Percentiles rank a stretch among this genome's conserved stretches.
Conservation (phyloP, 139 green algal genomes). For the Pedinophyceae sp. region DNA sequence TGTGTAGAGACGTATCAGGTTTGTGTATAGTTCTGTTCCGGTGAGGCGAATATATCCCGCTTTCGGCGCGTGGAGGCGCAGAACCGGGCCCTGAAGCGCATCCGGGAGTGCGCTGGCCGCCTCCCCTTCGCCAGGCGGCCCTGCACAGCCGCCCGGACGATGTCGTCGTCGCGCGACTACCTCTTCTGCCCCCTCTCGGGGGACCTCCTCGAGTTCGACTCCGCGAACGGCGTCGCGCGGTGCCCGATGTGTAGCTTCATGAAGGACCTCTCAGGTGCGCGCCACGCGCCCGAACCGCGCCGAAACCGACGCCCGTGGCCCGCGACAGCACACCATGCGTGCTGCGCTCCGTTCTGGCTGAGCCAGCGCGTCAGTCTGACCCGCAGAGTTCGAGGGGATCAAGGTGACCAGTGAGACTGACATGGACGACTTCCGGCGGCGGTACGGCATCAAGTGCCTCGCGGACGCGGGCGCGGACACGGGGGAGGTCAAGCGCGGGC, state of each 20-base stretch:
- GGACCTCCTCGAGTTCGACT: neutral
- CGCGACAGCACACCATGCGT: too few relatives aligned
- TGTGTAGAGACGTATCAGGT: too few relatives aligned
- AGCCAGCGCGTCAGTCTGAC: neutral
- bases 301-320: neutral
- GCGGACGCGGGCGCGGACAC: neutral
- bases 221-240: neutral
- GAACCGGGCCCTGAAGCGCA: too few relatives aligned
- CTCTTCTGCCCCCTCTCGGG: neutral
- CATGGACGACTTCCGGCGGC: neutral
- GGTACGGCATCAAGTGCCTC: neutral
- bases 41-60: too few relatives aligned
- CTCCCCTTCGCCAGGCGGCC: too few relatives aligned
- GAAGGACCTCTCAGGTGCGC: neutral
- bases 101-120: too few relatives aligned
- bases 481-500: neutral
- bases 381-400: neutral
- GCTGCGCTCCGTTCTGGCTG: neutral
- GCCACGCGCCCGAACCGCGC: neutral
- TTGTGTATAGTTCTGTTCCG: too few relatives aligned
- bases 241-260: slow-evolving; percentile 1
- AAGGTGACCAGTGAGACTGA: neutral
- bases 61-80: too few relatives aligned
- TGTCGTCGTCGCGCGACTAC: neutral
- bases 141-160: too few relatives aligned